These are phyloP conservation scores for Trichosporon ovoides DNA, from an alignment of 1,284 basidiomycete species.

Conservation along the genomic window DNA sequence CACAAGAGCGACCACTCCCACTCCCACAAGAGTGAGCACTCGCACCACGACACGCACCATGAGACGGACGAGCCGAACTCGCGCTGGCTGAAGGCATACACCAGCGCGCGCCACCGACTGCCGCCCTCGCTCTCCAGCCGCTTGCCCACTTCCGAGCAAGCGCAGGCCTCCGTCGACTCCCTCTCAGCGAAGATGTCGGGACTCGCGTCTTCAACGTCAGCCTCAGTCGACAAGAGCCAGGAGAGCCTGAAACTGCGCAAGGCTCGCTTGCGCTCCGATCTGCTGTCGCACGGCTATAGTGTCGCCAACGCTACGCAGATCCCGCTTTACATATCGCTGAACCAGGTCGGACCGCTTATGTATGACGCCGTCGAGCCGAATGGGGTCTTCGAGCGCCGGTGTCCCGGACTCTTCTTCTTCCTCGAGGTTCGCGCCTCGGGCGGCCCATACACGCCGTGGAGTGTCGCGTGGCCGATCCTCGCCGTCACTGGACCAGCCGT, in stretches of 20 bases:
- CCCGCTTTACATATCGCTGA: conserved; percentile 4
- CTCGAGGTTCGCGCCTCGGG: background rate
- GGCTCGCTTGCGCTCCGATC: background rate
- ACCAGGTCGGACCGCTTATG: conserved; percentile 5
- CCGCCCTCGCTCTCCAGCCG: background rate
- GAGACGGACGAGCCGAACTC: too few relatives aligned
- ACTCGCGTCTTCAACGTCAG: background rate
- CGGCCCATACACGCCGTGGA: background rate
- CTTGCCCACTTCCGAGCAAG: background rate
- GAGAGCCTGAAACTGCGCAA: background rate
- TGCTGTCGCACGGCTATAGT: background rate
- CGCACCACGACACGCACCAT: too few relatives aligned
- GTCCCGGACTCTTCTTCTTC: background rate
- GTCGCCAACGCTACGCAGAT: conserved; percentile 1
- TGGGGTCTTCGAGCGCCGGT: background rate
- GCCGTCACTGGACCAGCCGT: conserved; percentile 1
- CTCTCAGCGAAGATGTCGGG: background rate
- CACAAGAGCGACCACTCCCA: too few relatives aligned
- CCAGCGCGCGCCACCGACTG: background rate
- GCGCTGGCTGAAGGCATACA: background rate
- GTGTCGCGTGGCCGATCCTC: conserved; percentile 1
- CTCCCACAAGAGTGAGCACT: too few relatives aligned
- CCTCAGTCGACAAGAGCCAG: background rate
- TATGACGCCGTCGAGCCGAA: conserved; percentile 2
- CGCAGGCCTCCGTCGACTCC: background rate